Percentiles rank a stretch among this genome's conserved stretches.
Conservation (phyloP, 2,329 filamentous ascomycete genomes). For the Albophoma yamanashiensis region DNA sequence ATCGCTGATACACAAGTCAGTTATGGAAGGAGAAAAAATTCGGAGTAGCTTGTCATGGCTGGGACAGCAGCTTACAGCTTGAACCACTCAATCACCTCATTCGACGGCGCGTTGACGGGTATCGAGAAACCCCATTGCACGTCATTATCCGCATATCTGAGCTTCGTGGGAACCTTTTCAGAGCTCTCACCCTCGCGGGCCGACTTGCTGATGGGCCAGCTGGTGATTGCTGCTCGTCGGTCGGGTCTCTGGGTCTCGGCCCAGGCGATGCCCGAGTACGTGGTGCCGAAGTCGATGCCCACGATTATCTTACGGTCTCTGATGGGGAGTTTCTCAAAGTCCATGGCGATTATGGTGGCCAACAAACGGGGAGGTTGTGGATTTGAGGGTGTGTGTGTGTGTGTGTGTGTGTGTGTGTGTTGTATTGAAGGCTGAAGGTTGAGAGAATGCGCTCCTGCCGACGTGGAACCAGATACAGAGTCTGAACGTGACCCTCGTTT, state of each 20-base stretch:
- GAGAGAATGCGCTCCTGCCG: too few species aligned
- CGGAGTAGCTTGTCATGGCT: background rate
- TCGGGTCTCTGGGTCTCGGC: slow-evolving; percentile 28
- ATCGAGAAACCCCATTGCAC: slow-evolving; percentile 37
- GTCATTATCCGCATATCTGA: slow-evolving; percentile 24
- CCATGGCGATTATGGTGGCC: background rate
- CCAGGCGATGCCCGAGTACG: slow-evolving; percentile 40
- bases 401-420: too few species aligned
- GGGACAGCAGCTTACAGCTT: slow-evolving; percentile 28
- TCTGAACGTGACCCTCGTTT: too few species aligned
- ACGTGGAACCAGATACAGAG: too few species aligned
- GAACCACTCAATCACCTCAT: slow-evolving; percentile 34
- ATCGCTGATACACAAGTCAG: slow-evolving; percentile 13
- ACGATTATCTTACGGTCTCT: slow-evolving; percentile 31
- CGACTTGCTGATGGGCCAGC: slow-evolving; percentile 29
- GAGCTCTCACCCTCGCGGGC: slow-evolving; percentile 24
- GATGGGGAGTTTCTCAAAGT: background rate
- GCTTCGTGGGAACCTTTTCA: slow-evolving; percentile 35
- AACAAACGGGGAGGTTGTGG: too few species aligned
- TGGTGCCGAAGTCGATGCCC: slow-evolving; percentile 43
- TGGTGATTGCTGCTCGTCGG: slow-evolving; percentile 23
- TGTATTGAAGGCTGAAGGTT: too few species aligned
- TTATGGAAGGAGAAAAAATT: background rate
- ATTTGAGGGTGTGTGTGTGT: too few species aligned
- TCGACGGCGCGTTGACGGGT: slow-evolving; percentile 23